Evolutionary conservation across 108 stramenopile genomes (phyloP), one percentile per base, ranked within the genome.

Genomic region (Conticribra weissflogii): DNA sequence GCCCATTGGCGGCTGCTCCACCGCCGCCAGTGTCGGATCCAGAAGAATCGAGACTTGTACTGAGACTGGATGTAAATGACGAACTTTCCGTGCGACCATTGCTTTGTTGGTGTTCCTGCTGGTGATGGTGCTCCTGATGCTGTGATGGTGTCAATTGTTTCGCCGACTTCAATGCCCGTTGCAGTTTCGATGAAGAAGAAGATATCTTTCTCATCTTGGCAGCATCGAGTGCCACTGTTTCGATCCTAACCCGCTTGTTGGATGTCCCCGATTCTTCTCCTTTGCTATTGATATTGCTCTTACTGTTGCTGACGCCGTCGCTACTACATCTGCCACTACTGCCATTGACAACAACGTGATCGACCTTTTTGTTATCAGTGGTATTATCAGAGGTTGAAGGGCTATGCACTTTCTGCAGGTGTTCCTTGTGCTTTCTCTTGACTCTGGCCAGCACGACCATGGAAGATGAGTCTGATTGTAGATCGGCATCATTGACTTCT

Each of bases 401-500:
- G 34, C 8, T 1, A 22, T 23, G 49, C 14, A 32, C 41, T n/a
- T 14, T 30, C 14, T 18, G 50, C 23, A 16, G 12, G 15, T 24
- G 58, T n/a, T 68, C 65, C 45, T 68, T 67, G 18, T 88, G 72
- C 59, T 85, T 85, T 71, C 82, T 50, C 61, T 85, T 88, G 14
- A 72, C 68, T 66, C 84, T 71, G 23, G 84, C 83, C 21, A 85
- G 73, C 3, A 88, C 87, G 19, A 83, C 81, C 87, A 88, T 81
- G 3, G 87, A 88, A 2, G 87, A 88, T 7, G 83, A 68, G 23
- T 85, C 83, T 14, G 79, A 74, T 51, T 83, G n/a, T n/a, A n/a
- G 75, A 53, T 74, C 69, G n/a, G 63, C 63, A 16, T 47, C 52
- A n/a, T 63, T 50, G 14, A 36, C 27, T 9, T 28, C n/a, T 33